phyloP scores from a whole-genome alignment of 2,329 filamentous ascomycete genomes.

The Calonectria pseudoreteaudii region DNA sequence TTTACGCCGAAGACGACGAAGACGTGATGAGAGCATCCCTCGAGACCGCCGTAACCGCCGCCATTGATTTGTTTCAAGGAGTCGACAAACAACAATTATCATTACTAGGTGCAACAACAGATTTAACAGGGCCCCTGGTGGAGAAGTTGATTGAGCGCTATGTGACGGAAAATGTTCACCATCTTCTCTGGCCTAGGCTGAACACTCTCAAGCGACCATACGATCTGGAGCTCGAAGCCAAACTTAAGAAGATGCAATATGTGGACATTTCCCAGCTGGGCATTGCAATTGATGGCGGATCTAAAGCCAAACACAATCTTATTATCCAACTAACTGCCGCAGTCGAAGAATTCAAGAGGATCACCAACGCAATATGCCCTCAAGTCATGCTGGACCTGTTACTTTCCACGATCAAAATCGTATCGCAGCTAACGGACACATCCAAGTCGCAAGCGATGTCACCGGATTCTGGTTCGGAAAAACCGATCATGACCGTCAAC shows the following conservation, averaged over 20 bases:
- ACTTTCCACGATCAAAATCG: slow-evolving; percentile 82
- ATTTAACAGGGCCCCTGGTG: slow-evolving; percentile 90
- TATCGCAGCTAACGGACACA: slow-evolving; percentile 75
- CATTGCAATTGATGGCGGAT: slow-evolving; percentile 84
- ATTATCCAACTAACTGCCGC: slow-evolving; percentile 80
- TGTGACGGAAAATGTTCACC: slow-evolving; percentile 91
- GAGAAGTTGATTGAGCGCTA: slow-evolving; percentile 96
- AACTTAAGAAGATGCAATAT: slow-evolving; percentile 92
- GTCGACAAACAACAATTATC: slow-evolving; percentile 97
- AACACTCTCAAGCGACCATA: slow-evolving; percentile 82
- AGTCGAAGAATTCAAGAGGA: slow-evolving; percentile 90
- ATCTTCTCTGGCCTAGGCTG: slow-evolving; percentile 86
- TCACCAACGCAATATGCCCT: slow-evolving; percentile 80
- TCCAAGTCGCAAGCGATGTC: slow-evolving; percentile 54
- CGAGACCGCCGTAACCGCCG: slow-evolving; percentile 91
- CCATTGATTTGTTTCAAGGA: slow-evolving; percentile 94
- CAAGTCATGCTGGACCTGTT: slow-evolving; percentile 91
- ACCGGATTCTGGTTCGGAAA: slow-evolving; percentile 57
- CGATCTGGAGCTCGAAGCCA: slow-evolving; percentile 87
- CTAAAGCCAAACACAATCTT: slow-evolving; percentile 83
- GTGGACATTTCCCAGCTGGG: slow-evolving; percentile 96
- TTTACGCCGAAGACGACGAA: slow-evolving; percentile 90
- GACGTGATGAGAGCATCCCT: slow-evolving; percentile 88
- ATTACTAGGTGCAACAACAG: slow-evolving; percentile 89
- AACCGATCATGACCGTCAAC: slow-evolving; percentile 72